phyloP scores from a whole-genome alignment of 306 rosid species.

The Sesbania bispinosa region DNA sequence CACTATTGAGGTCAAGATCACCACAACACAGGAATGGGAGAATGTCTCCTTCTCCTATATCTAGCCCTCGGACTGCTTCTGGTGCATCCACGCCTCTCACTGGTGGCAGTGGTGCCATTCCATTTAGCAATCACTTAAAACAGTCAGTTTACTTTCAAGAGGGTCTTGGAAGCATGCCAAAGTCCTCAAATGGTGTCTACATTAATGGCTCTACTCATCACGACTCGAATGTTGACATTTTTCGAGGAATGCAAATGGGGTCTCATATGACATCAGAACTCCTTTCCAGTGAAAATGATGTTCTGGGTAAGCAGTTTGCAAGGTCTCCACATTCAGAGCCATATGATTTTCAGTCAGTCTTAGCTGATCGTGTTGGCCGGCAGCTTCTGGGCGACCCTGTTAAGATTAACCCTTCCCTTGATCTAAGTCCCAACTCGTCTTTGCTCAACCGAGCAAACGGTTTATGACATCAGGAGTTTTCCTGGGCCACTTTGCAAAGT shows the following conservation, averaged over 20 bases:
- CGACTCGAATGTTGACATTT: slow-evolving; percentile 64
- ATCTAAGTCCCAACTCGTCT: slow-evolving; percentile 63
- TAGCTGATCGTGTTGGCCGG: slow-evolving; percentile 83
- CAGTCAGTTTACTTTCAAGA: slow-evolving; percentile 64
- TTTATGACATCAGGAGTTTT: slow-evolving; percentile 37
- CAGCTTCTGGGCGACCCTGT: slow-evolving; percentile 71
- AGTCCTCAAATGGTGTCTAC: slow-evolving; percentile 46
- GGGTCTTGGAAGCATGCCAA: slow-evolving; percentile 60
- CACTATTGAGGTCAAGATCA: slow-evolving; percentile 80
- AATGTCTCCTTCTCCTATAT: slow-evolving; percentile 93
- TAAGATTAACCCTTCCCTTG: slow-evolving; percentile 51
- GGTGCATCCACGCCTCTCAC: slow-evolving; percentile 87
- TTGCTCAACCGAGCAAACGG: slow-evolving; percentile 56
- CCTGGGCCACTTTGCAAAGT: slow-evolving; percentile 16
- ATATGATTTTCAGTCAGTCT: slow-evolving; percentile 69
- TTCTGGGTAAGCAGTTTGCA: slow-evolving; percentile 47
- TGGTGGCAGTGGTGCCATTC: slow-evolving; percentile 64
- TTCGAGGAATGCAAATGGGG: slow-evolving; percentile 67
- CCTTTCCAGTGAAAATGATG: slow-evolving; percentile 48
- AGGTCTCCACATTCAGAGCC: slow-evolving; percentile 36
- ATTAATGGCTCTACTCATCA: slow-evolving; percentile 44
- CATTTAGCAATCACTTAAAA: slow-evolving; percentile 56
- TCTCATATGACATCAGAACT: slow-evolving; percentile 55
- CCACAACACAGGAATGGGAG: slow-evolving; percentile 77
- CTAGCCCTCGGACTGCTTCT: slow-evolving; percentile 82